Evolutionary conservation across 345 rosid genomes (phyloP), one percentile per base, ranked within the genome.

Genomic region (Brassica rapa): DNA sequence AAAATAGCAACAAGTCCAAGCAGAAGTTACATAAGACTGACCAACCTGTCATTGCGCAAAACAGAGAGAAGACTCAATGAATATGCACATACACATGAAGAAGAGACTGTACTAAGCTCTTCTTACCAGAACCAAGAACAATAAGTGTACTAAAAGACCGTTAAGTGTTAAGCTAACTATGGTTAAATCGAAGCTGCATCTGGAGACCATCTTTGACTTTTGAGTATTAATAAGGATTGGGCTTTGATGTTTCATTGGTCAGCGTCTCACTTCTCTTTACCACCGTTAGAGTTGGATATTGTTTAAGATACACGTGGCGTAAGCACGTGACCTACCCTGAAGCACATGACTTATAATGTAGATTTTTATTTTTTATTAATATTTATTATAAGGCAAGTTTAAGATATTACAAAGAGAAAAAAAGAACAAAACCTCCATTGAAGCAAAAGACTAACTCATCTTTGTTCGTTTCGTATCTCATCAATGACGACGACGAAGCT

Each of bases 401-500:
- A 49, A 49, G 71, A 80, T 80, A 55, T 29, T 53, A 25, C 49
- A 79, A 1, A 11, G 16, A 29, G 11, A 35, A 35, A 7, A 4
- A 0, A 32, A 19, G n/a, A 35, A 0, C 25, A 68, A 60, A 74
- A 43, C 79, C 79, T 78, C 70, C 72, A 65, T 82, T 73, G 73
- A 74, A 78, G 82, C 80, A 46, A 32, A 46, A 32, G 63, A 62
- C 4, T 55, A 83, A 24, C 8, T 49, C 56, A 75, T 19, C 62
- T 69, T 25, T 65, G 56, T 27, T 65, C 70, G 33, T 70, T 41
- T 62, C 14, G 15, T 12, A 60, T 70, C 64, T 70, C 61, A 68
- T 87, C 89, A 96, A 83, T 89, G 63, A 79, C 87, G 97, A 83
- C 91, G 63, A 79, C 87, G 77, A 86, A 86, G 87, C 84, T 89